Evolutionary conservation across 2,329 filamentous ascomycete genomes (phyloP), one percentile per base, ranked within the genome.

Genomic region (Phaeosphaeria sp.): DNA sequence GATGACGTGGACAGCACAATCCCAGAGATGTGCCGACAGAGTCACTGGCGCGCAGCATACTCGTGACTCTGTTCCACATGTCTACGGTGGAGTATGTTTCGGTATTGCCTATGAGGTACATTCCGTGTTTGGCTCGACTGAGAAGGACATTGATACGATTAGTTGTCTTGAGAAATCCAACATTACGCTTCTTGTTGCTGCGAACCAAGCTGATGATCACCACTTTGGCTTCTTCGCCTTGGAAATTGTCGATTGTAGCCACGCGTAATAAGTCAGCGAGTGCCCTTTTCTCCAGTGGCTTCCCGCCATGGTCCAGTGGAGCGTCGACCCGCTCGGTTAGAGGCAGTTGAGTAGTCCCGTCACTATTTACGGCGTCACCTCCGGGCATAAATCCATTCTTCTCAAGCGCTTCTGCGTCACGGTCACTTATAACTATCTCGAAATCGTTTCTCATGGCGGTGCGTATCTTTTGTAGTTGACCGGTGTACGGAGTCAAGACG

Each of bases 181-280:
- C 83, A 6, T 82, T 84, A 9, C 76, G 77, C 7, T 83, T 65
- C 0, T 72, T 59, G 63, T 93, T 93, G 75, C 89, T 91, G 42
- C 90, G 84, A 0, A 92, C 89, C 0, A 93, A 78, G 0, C 88
- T 90, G 0, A 93, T 79, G 2, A 93, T 79, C 0, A 93, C 80
- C 9, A 93, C 78, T 51, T 90, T 88, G 1, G 87, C 87, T 66
- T 93, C 90, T 68, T 93, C 90, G 0, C 90, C 90, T 65, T 93
- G 89, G 54, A 91, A 93, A 62, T 92, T 93, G 71, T 91, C 89
- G 0, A 92, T 84, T 0, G 88, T 92, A 0, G 89, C 87, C 0
- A 89, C 73, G 4, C 70, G 48, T 2, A 73, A 50, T 5, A 68
- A 18, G 4, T 73, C 66, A 17, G 52, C 59, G 5, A 72, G 51